Base-by-base conservation (phyloP, 1,284 basidiomycete genomes). In the Heterobasidion irregulare region DNA sequence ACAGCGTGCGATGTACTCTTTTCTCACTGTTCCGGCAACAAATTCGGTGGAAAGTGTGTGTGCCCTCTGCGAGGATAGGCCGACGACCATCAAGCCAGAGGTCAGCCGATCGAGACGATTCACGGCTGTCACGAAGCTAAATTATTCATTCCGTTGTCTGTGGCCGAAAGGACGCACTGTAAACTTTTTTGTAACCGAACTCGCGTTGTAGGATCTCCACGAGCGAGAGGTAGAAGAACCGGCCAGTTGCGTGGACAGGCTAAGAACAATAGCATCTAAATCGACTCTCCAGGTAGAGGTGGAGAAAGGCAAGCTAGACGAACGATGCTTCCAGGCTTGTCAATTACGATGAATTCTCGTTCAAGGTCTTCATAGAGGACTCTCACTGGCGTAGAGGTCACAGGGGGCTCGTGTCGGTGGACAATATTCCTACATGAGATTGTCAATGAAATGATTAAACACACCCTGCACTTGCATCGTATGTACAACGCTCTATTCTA, bases 61-160 rank as follows among this genome's bases (percentile, higher is more conserved):
- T 0, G 94, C 92, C 32, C 89, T 79, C 49, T 82, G 73, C 1
- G 84, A 75, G 12, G 86, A 87, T 12, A 94, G 76, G 0, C 94
- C 92, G 54, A 98, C 78, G 61, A 99, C 92, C 94, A 99, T 96
- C 55, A 98, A 77, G 5, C 97, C 97, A 0, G 93, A 96, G 0
- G 97, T 99, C 16, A 99, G 76, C 52, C 97, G 80, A 71, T 99
- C 97, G 49, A 99, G 76, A 50, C 97, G 82, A 68, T 99, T 99
- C 44, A 94, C 89, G 57, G 96, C 94, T 97, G 65, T 38, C 15
- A 43, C 15, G 45, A 44, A 41, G n/a, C 5, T 41, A 7, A n/a
- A 41, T 41, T 7, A 35, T 47, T 26, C 38, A 13, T 8, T 6
- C 6, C 2, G 10, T 13, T 8, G 8, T 8, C 5, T 50, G 4